Base-by-base conservation (phyloP, 163 green algal species). In the Volvox carteri region DNA sequence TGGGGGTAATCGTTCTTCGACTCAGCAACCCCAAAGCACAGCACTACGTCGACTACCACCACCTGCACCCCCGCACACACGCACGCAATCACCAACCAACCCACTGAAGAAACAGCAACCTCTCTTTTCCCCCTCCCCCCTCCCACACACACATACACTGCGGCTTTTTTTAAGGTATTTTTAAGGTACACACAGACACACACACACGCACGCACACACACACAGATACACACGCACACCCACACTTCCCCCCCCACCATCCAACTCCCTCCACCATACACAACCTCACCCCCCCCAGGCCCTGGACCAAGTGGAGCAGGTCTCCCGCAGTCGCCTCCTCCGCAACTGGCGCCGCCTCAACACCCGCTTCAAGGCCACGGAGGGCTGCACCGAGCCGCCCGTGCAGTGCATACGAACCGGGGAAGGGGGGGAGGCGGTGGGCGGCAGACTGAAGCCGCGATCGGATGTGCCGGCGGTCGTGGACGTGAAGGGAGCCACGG, bases 231-330 rank as follows among this genome's bases (percentile, higher is more conserved):
- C n/a, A n/a, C n/a, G n/a, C n/a, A n/a, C n/a, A n/a, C n/a, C n/a
- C n/a, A n/a, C n/a, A n/a, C n/a, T n/a, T n/a, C 23, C 30, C 8
- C 44, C 25, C 7, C 73, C 44, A 11, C 42, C 1, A 41, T 4
- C 48, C 4, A 16, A 1, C n/a, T 46, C 1, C 39, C 42, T 11
- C n/a, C 74, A 41, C n/a, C n/a, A 25, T n/a, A n/a, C n/a, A n/a
- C 25, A 18, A 42, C 52, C 77, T 67, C 35, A 16, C 21, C 30
- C 16, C 62, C 16, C 2, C 0, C 67, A 87, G 81, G 81, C 81
- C 0, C 46, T 87, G 67, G 81, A 87, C 35, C 81, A 87, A 16
- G 81, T 87, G 30, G 81, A 87, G 81, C 30, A 21, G 46, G 46
- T 79, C 44, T 30, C 33, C n/a, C 42, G n/a, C 46, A 35, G 65